phyloP scores from a whole-genome alignment of 2,329 filamentous ascomycete species.

The Fusarium redolens region DNA sequence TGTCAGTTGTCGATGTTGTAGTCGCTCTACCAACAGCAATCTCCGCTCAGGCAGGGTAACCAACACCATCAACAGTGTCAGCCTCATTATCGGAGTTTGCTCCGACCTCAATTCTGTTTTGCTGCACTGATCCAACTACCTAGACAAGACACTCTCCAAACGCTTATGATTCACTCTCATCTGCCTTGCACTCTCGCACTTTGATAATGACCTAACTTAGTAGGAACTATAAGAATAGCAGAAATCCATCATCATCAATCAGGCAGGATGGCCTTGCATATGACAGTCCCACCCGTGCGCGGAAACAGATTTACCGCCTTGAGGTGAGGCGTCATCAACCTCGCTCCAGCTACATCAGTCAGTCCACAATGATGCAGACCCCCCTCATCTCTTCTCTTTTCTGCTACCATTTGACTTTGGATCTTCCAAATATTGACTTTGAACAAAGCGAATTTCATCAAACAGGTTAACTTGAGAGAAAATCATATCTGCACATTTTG shows the following conservation, averaged over 20 bases:
- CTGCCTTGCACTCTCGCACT: background rate
- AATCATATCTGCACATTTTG: background rate
- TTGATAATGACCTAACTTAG: background rate
- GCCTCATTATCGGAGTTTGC: constrained; percentile 10
- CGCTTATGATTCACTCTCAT: background rate
- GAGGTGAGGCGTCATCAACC: constrained; percentile 41
- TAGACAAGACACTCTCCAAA: background rate
- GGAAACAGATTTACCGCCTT: constrained; percentile 31
- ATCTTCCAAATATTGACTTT: background rate
- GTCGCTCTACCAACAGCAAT: background rate
- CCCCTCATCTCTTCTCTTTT: constrained; percentile 16
- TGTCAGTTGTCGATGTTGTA: too few species aligned
- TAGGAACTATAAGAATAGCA: background rate
- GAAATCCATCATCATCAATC: background rate
- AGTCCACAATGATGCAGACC: constrained; percentile 47
- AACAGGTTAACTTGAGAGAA: background rate
- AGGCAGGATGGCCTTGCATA: constrained; percentile 29
- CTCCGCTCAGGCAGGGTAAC: background rate
- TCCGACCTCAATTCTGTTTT: background rate
- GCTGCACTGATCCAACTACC: background rate
- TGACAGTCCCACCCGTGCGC: constrained; percentile 26
- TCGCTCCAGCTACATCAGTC: constrained; percentile 45
- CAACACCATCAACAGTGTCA: background rate
- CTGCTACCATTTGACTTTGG: background rate
- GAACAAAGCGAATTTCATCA: background rate